Percentiles rank a stretch among this genome's conserved stretches.
These are phyloP conservation scores for Biscutella laevigata DNA, from an alignment of 441 rosid species.

Conservation along the genomic window DNA sequence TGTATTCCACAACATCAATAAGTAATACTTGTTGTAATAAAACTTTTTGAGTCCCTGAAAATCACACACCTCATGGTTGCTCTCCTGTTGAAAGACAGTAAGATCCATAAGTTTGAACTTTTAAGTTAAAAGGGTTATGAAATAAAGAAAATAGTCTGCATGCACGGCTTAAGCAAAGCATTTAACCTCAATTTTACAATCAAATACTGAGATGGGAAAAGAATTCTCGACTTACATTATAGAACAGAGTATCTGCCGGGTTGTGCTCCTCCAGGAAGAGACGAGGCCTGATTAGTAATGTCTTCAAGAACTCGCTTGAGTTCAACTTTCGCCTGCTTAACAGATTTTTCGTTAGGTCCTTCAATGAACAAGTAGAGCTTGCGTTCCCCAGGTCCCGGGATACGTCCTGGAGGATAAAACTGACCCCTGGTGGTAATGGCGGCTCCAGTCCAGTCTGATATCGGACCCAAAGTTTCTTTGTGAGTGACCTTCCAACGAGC, in stretches of 20 bases:
- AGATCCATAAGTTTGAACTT: slow-evolving; percentile 29
- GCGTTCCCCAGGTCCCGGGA: slow-evolving; percentile 66
- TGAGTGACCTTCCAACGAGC: slow-evolving; percentile 98
- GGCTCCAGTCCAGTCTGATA: slow-evolving; percentile 95
- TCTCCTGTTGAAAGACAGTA: slow-evolving; percentile 25
- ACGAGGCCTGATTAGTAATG: slow-evolving; percentile 65
- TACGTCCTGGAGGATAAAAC: slow-evolving; percentile 55
- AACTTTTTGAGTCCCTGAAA: slow-evolving; percentile 10
- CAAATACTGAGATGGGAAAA: background rate
- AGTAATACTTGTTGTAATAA: background rate
- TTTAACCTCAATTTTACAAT: background rate
- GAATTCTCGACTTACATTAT: slow-evolving; percentile 48
- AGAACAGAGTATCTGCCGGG: slow-evolving; percentile 86
- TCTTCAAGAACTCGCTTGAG: slow-evolving; percentile 86
- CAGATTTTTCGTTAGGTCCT: slow-evolving; percentile 80
- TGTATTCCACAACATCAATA: slow-evolving; percentile 14
- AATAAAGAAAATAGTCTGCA: background rate
- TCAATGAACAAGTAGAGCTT: slow-evolving; percentile 86
- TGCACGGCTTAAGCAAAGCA: background rate
- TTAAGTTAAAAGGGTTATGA: background rate
- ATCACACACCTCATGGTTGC: slow-evolving; percentile 25
- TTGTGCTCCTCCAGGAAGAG: slow-evolving; percentile 85
- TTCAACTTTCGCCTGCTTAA: slow-evolving; percentile 78
- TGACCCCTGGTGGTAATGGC: slow-evolving; percentile 92
- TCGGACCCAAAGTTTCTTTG: slow-evolving; percentile 92